phyloP scores from a whole-genome alignment of 108 stramenopile genomes.

The Cyclostephanos invisitatus region DNA sequence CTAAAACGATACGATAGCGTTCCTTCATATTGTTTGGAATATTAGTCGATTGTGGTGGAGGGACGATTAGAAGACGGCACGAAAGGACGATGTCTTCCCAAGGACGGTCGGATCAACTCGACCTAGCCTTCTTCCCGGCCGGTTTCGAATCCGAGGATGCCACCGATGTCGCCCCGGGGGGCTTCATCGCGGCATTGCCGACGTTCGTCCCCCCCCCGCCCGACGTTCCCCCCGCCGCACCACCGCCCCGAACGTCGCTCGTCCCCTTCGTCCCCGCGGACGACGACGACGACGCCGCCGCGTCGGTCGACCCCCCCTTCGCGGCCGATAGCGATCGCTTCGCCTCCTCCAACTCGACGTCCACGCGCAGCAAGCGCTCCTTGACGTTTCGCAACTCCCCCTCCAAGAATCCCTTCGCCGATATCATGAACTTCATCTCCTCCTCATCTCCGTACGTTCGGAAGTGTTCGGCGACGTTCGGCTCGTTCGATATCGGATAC shows the following conservation, averaged over 20 bases:
- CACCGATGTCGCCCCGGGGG: not conserved
- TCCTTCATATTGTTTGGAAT: not conserved
- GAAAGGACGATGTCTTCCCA: no score
- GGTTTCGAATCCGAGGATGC: not conserved
- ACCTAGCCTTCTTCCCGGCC: slow-evolving; percentile 6
- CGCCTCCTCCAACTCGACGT: slow-evolving; percentile 56
- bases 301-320: slow-evolving; percentile 6
- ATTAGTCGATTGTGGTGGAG: not conserved
- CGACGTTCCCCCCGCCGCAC: not conserved
- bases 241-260: not conserved
- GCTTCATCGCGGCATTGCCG: not conserved
- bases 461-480: slow-evolving; percentile 50
- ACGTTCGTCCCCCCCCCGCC: not conserved
- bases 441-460: slow-evolving; percentile 63
- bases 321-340: slow-evolving; percentile 41
- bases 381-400: slow-evolving; percentile 66
- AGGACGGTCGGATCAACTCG: not conserved
- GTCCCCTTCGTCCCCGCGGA: not conserved
- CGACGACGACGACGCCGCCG: not conserved
- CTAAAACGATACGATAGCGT: no score
- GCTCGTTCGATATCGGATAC: slow-evolving; percentile 47
- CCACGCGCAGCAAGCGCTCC: slow-evolving; percentile 57
- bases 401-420: slow-evolving; percentile 68
- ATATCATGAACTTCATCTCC: slow-evolving; percentile 60
- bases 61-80: not conserved